Evolutionary conservation across 2,329 filamentous ascomycete species (phyloP).

Genomic region (Curvularia verruculosa): DNA sequence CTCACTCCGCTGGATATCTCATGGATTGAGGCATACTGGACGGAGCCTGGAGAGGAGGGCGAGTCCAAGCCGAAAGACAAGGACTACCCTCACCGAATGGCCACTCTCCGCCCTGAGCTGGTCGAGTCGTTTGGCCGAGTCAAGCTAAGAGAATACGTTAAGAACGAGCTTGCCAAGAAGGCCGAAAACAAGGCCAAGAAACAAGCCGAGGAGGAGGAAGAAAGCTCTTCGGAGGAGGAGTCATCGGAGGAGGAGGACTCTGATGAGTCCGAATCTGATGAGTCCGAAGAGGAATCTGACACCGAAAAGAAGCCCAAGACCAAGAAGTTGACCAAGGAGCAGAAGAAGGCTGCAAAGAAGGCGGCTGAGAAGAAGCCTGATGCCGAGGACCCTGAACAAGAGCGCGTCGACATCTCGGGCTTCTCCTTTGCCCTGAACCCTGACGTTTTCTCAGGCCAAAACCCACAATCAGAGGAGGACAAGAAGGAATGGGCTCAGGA

Average conservation of each 20-base stretch:
- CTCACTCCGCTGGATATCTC: slow-evolving; percentile 88
- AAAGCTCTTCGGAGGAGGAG: slow-evolving; percentile 35
- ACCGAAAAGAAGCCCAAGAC: slow-evolving; percentile 54
- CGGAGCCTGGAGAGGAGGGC: slow-evolving; percentile 49
- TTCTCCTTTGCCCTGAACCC: slow-evolving; percentile 92
- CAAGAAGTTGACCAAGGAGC: slow-evolving; percentile 28
- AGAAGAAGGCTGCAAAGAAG: slow-evolving; percentile 29
- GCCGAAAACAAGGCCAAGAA: slow-evolving; percentile 50
- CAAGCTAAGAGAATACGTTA: slow-evolving; percentile 89
- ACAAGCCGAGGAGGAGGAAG: slow-evolving; percentile 45
- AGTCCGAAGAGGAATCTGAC: slow-evolving; percentile 76
- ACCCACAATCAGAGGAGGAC: slow-evolving; percentile 87
- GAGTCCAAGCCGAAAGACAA: slow-evolving; percentile 56
- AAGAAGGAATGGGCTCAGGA: slow-evolving; percentile 82
- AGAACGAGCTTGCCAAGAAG: slow-evolving; percentile 67
- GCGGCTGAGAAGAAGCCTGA: slow-evolving; percentile 19
- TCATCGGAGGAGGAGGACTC: slow-evolving; percentile 28
- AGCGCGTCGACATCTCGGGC: slow-evolving; percentile 81
- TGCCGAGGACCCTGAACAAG: slow-evolving; percentile 56
- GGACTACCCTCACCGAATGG: slow-evolving; percentile 93
- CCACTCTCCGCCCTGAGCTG: slow-evolving; percentile 86
- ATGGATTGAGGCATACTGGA: slow-evolving; percentile 82
- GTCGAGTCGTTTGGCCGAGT: slow-evolving; percentile 83
- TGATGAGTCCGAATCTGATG: slow-evolving; percentile 54
- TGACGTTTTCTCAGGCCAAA: slow-evolving; percentile 91